phyloP scores from a whole-genome alignment of 2,329 filamentous ascomycete genomes.

The Talaromyces sp. region DNA sequence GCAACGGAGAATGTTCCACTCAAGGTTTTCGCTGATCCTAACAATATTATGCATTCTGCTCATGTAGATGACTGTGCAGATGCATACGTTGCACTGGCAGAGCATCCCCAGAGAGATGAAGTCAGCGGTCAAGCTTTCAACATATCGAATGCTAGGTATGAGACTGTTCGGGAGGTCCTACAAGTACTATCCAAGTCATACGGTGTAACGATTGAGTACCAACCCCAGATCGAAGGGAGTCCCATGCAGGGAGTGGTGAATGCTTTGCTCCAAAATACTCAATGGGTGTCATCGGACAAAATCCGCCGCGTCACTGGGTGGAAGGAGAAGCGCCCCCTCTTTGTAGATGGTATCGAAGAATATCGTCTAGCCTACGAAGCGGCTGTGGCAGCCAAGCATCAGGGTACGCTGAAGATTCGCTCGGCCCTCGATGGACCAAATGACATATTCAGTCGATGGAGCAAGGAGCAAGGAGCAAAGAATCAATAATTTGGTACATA shows the following conservation, averaged over 20 bases:
- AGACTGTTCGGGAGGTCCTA: conserved; percentile 1
- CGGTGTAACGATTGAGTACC: conserved; percentile 1
- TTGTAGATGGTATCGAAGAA: conserved; percentile 2
- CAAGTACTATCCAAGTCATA: conserved; percentile 6
- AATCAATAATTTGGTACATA: neutral
- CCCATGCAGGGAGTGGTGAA: neutral
- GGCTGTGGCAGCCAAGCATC: conserved; percentile 4
- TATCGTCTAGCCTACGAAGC: conserved; percentile 9
- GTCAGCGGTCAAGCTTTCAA: conserved; percentile 9
- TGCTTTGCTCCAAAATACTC: conserved; percentile 2
- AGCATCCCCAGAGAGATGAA: conserved; percentile 4
- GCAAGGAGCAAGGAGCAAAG: neutral
- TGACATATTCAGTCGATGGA: neutral
- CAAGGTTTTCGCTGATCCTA: neutral
- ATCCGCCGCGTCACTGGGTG: conserved; percentile 7
- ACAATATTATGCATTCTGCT: conserved; percentile 7
- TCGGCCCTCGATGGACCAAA: neutral
- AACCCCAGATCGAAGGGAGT: neutral
- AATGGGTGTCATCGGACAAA: conserved; percentile 10
- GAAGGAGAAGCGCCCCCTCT: conserved; percentile 6
- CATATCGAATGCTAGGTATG: conserved; percentile 7
- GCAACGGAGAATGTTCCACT: neutral
- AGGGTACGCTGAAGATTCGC: conserved; percentile 1
- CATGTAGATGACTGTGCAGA: conserved; percentile 9
- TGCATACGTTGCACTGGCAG: conserved; percentile 5